Evolutionary conservation across 2,329 filamentous ascomycete genomes (phyloP).

Genomic region (Fusarium setosum): DNA sequence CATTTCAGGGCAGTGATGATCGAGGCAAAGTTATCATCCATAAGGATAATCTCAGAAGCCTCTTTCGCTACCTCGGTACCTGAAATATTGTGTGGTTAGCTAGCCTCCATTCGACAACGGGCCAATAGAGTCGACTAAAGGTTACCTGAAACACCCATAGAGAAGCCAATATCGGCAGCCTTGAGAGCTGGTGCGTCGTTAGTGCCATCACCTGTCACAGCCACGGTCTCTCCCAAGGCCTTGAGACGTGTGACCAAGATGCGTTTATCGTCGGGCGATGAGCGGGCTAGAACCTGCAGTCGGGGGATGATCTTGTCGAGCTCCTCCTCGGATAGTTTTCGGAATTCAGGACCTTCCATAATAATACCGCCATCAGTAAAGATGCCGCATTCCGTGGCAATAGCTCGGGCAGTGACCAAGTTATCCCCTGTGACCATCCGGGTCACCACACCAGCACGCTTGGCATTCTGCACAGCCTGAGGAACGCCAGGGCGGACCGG

Average conservation of each 20-base stretch:
- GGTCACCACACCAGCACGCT: constrained; percentile 72
- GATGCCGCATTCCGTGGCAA: constrained; percentile 55
- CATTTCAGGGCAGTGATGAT: constrained; percentile 72
- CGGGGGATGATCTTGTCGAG: constrained; percentile 66
- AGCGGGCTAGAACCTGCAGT: constrained; percentile 74
- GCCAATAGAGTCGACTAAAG: neutral
- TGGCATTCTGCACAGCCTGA: constrained; percentile 70
- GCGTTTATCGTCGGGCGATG: constrained; percentile 75
- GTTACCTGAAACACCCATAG: constrained; percentile 3
- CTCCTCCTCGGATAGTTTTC: constrained; percentile 63
- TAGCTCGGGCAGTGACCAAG: constrained; percentile 53
- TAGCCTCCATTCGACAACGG: neutral
- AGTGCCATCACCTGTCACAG: constrained; percentile 73
- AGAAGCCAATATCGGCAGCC: constrained; percentile 33
- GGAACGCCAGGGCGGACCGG: constrained; percentile 70
- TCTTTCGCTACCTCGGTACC: constrained; percentile 73
- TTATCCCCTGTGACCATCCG: constrained; percentile 69
- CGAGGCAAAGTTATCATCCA: constrained; percentile 74
- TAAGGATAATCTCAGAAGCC: constrained; percentile 72
- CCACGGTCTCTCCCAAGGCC: constrained; percentile 72
- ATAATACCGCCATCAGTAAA: constrained; percentile 72
- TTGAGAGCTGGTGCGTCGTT: constrained; percentile 61
- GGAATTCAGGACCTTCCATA: constrained; percentile 65
- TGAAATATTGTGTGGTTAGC: constrained; percentile 53
- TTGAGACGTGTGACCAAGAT: constrained; percentile 72